Evolutionary conservation across 73 alveolate genomes (phyloP).

Genomic region (Tetrahymena malaccensis): DNA sequence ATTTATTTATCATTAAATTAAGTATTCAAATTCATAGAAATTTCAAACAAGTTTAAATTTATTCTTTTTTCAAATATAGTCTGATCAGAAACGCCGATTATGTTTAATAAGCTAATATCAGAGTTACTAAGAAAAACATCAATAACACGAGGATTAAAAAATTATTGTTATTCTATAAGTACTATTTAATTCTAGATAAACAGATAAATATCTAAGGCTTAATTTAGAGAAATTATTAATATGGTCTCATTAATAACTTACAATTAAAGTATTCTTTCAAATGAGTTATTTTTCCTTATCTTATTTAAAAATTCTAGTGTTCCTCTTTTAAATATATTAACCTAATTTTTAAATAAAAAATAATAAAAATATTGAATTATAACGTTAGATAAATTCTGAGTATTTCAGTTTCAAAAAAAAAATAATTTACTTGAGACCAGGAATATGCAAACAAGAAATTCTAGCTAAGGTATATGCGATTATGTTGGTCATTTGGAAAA

Average conservation of each 20-base stretch:
- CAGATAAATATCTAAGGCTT: not conserved
- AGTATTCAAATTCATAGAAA: not conserved
- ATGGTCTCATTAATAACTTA: not conserved
- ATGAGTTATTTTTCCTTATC: not conserved
- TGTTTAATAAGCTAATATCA: not conserved
- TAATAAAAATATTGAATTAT: no score
- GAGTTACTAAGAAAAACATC: not conserved
- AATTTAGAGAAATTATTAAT: not conserved
- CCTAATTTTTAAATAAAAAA: not conserved
- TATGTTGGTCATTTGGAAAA: not conserved
- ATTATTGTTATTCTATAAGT: not conserved
- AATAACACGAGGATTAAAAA: not conserved
- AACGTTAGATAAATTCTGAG: no score
- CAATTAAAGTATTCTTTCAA: not conserved
- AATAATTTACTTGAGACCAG: not conserved
- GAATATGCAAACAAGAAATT: not conserved
- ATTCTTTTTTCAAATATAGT: not conserved
- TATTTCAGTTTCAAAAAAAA: not conserved
- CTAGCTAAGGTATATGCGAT: not conserved
- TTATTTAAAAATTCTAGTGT: not conserved
- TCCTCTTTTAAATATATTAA: not conserved
- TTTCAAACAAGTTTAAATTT: not conserved
- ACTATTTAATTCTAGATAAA: not conserved
- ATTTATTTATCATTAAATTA: not conserved
- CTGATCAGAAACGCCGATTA: not conserved